A percentile compares a stretch with the other conserved stretches of the same genome.
Evolutionary conservation across 306 rosid genomes (phyloP).

Genomic region (Quercus variabilis): DNA sequence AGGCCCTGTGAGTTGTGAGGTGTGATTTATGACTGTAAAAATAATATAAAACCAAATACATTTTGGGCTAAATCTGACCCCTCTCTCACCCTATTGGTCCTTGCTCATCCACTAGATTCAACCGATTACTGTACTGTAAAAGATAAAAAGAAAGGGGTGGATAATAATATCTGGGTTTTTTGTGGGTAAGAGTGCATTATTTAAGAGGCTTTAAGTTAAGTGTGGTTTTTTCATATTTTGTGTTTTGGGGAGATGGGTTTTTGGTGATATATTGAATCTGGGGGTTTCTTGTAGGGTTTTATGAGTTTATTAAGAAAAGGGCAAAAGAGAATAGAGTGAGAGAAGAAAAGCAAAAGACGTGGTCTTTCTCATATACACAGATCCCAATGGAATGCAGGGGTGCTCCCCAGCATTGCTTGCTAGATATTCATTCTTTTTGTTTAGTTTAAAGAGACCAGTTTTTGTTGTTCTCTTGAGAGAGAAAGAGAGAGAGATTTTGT

Average conservation of each 20-base stretch:
- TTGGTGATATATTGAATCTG: neutral
- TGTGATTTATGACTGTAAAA: conserved; percentile 26
- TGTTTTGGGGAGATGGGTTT: neutral
- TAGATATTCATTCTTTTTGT: conserved; percentile 73
- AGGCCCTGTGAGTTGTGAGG: conserved; percentile 7
- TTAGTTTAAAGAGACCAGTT: conserved; percentile 69
- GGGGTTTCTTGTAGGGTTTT: conserved; percentile 44
- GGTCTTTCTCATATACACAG: conserved; percentile 75
- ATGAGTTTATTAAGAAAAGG: conserved; percentile 6
- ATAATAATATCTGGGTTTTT: conserved; percentile 13
- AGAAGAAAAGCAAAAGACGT: conserved; percentile 34
- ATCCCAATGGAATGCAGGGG: conserved; percentile 94
- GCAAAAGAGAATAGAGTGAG: neutral
- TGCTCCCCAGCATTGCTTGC: conserved; percentile 57
- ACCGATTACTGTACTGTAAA: conserved; percentile 13
- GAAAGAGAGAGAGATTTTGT: conserved; percentile 4
- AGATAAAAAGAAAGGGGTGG: neutral
- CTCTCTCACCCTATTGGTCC: conserved; percentile 20
- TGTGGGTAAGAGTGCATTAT: neutral
- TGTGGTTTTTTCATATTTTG: neutral
- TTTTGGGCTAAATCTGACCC: conserved; percentile 35
- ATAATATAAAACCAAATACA: conserved; percentile 17
- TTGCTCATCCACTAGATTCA: conserved; percentile 33
- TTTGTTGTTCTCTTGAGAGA: conserved; percentile 32
- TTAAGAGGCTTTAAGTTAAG: neutral